Evolutionary conservation across 1,284 basidiomycete species (phyloP).

Genomic region (Microbotryum scabiosae): DNA sequence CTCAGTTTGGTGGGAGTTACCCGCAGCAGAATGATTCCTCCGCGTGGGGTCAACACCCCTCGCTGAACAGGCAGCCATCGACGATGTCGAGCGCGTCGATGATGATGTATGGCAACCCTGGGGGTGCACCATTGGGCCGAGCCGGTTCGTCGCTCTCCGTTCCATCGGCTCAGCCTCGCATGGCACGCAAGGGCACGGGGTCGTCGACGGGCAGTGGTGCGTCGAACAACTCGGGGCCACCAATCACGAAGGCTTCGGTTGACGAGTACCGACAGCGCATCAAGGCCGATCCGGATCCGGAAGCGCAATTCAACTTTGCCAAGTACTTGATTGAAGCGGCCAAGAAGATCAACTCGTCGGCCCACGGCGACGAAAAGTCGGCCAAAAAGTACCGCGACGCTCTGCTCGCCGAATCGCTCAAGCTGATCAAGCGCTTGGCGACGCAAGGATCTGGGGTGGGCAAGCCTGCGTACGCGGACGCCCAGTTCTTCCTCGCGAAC

Average conservation of each 20-base stretch:
- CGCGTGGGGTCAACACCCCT: too few species aligned
- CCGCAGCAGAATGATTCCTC: too few species aligned
- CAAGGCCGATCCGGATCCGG: slow-evolving; percentile 94
- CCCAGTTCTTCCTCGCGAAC: slow-evolving; percentile 99
- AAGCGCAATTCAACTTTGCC: slow-evolving; percentile 95
- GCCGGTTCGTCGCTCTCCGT: too few species aligned
- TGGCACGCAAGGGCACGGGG: slow-evolving; percentile 18
- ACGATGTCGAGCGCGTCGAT: too few species aligned
- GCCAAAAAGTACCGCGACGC: slow-evolving; percentile 72
- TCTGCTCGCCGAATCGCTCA: slow-evolving; percentile 79
- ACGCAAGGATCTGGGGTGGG: slow-evolving; percentile 56
- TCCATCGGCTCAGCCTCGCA: not conserved
- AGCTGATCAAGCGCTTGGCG: slow-evolving; percentile 83
- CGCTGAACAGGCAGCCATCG: too few species aligned
- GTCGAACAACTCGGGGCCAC: slow-evolving; percentile 14
- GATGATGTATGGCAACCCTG: too few species aligned
- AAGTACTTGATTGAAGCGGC: slow-evolving; percentile 99
- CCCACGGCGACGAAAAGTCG: slow-evolving; percentile 35
- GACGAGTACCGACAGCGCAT: slow-evolving; percentile 94
- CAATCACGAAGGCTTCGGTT: slow-evolving; percentile 75
- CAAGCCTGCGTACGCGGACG: slow-evolving; percentile 71
- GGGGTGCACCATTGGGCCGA: too few species aligned
- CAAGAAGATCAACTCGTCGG: slow-evolving; percentile 51
- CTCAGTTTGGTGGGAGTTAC: not conserved
- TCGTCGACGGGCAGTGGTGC: not conserved